Conservation (phyloP, 2,329 filamentous ascomycete genomes). For the Aspergillus fijiensis region DNA sequence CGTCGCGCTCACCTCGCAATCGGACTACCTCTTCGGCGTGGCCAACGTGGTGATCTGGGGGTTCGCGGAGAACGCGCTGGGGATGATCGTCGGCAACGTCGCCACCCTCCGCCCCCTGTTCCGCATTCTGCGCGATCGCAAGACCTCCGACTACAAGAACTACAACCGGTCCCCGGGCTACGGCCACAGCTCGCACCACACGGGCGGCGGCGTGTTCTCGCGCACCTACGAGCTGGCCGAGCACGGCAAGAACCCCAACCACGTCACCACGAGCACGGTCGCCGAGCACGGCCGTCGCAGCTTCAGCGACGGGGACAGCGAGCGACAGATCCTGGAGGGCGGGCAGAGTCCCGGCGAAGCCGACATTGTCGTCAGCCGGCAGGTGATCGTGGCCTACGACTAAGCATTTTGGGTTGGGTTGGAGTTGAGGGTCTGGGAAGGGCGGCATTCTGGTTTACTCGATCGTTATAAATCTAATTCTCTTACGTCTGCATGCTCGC, state of each 20-base stretch:
- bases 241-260: constrained; percentile 13
- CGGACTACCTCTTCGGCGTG: constrained; percentile 43
- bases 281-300: constrained; percentile 4
- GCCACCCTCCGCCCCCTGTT: constrained; percentile 50
- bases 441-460: not conserved
- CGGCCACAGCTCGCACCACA: not conserved
- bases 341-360: constrained; percentile 11
- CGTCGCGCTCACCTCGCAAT: constrained; percentile 40
- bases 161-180: constrained; percentile 6
- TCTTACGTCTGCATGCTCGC: not conserved
- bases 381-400: constrained; percentile 20
- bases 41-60: constrained; percentile 49
- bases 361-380: constrained; percentile 22
- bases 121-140: constrained; percentile 23
- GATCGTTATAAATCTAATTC: not conserved
- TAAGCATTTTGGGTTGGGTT: not conserved
- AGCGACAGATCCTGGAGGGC: constrained; percentile 22
- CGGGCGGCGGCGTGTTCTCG: constrained; percentile 7
- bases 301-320: constrained; percentile 24
- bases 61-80: constrained; percentile 51
- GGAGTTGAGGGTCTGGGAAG: not conserved
- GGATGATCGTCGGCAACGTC: constrained; percentile 51
- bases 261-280: constrained; percentile 10
- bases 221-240: constrained; percentile 20
- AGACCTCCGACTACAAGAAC: constrained; percentile 14